Evolutionary conservation across 352 stramenopile species (phyloP).

Genomic region (Phytophthora macrochlamydospora): DNA sequence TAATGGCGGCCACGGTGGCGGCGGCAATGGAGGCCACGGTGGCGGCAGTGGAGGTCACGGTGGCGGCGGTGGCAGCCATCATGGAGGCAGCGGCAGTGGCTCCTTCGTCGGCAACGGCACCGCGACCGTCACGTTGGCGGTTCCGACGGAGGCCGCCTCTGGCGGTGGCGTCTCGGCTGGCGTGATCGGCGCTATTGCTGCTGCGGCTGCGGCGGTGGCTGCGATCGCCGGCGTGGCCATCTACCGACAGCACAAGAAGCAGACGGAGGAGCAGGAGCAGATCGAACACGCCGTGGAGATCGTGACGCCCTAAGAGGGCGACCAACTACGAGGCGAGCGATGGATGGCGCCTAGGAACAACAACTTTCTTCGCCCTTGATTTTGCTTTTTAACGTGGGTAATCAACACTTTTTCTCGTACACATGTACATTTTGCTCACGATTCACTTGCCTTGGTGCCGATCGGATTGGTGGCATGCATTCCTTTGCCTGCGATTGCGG

Average conservation of each 20-base stretch:
- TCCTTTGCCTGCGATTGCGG: no score
- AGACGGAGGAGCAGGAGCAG: constrained; percentile 11
- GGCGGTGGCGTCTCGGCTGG: constrained; percentile 26
- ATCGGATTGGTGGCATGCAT: no score
- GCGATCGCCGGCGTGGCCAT: constrained; percentile 38
- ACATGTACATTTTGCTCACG: no score
- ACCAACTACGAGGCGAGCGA: not conserved
- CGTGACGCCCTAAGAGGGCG: constrained; percentile 32
- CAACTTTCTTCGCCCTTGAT: not conserved
- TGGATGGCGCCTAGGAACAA: not conserved
- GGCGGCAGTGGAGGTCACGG: constrained; percentile 8
- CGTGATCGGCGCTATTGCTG: constrained; percentile 35
- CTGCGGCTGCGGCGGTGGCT: constrained; percentile 35
- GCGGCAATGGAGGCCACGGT: constrained; percentile 15
- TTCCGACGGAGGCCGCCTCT: constrained; percentile 20
- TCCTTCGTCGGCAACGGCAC: constrained; percentile 1
- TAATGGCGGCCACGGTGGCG: not conserved
- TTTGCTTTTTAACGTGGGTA: not conserved
- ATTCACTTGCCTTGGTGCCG: no score
- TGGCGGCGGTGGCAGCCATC: constrained; percentile 5
- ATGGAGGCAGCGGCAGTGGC: constrained; percentile 7
- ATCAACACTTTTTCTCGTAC: no score
- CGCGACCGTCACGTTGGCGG: constrained; percentile 8
- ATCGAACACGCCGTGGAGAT: constrained; percentile 28
- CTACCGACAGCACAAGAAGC: constrained; percentile 39